A percentile compares a stretch with the other conserved stretches of the same genome.
Evolutionary conservation across 306 rosid genomes (phyloP).

Genomic region (Trifolium dubium): DNA sequence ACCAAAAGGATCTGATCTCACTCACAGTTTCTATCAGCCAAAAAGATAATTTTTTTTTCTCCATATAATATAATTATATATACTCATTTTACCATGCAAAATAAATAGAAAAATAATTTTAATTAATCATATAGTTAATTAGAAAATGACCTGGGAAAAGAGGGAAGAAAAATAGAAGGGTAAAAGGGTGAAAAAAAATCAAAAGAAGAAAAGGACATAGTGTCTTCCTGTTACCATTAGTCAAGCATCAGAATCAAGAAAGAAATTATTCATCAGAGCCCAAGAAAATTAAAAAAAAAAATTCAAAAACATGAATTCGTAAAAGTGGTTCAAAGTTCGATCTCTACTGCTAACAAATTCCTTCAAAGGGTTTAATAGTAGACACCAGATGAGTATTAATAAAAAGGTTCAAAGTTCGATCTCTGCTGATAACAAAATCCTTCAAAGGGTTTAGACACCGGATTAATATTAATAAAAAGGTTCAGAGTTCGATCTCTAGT

Average conservation of each 20-base stretch:
- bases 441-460: no score
- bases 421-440: no score
- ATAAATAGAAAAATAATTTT: neutral
- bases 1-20: slow-evolving; percentile 57
- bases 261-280: slow-evolving; percentile 38
- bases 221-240: slow-evolving; percentile 43
- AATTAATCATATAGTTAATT: neutral
- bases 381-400: no score
- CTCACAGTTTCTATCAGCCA: slow-evolving; percentile 60
- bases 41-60: slow-evolving; percentile 20
- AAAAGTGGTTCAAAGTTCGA: neutral
- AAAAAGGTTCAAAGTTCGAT: no score
- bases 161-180: neutral
- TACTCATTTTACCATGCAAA: slow-evolving; percentile 57
- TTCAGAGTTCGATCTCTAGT: no score
- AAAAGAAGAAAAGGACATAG: slow-evolving; percentile 21
- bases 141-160: slow-evolving; percentile 15
- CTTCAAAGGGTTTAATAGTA: no score
- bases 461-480: no score
- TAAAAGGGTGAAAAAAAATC: neutral
- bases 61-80: slow-evolving; percentile 10
- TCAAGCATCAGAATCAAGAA: slow-evolving; percentile 57
- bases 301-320: neutral
- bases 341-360: neutral
- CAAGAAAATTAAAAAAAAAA: neutral